Evolutionary conservation across 1,284 basidiomycete species (phyloP).

Genomic region (Vanrija sp.): DNA sequence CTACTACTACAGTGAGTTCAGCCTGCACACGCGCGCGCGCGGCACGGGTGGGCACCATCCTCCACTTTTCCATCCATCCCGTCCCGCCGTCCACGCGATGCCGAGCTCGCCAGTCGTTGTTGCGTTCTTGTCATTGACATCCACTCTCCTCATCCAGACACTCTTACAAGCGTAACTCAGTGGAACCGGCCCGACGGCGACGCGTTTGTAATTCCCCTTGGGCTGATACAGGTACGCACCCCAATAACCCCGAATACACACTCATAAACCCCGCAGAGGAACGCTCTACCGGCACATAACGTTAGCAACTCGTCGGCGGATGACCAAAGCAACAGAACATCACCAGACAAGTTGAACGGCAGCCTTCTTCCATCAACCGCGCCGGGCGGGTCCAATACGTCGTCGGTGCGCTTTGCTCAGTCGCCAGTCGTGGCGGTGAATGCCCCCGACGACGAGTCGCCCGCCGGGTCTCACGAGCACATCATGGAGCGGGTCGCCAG

Average conservation of each 20-base stretch:
- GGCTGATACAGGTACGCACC: slow-evolving; percentile 63
- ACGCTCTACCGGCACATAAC: slow-evolving; percentile 17
- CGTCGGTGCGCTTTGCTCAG: no score
- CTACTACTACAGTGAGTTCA: slow-evolving; percentile 80
- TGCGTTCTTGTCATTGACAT: neutral
- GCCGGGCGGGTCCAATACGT: no score
- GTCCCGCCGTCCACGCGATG: neutral
- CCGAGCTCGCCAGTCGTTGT: neutral
- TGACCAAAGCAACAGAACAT: no score
- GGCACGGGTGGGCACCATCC: neutral
- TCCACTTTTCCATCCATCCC: neutral
- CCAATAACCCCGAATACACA: neutral
- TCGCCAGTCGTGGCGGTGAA: no score
- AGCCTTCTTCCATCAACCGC: no score
- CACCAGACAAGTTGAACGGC: no score
- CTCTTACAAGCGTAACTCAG: slow-evolving; percentile 75
- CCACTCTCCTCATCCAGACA: slow-evolving; percentile 45
- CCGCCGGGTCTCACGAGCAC: no score
- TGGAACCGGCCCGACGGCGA: slow-evolving; percentile 71
- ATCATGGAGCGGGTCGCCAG: no score
- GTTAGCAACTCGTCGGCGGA: no score
- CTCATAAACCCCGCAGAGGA: slow-evolving; percentile 48
- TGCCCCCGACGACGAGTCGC: no score
- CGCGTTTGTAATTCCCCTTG: slow-evolving; percentile 83
- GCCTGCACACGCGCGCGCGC: no score